A percentile compares a stretch with the other conserved stretches of the same genome.
Conservation (phyloP, 106 monocot genomes). For the Acorus gramineus region DNA sequence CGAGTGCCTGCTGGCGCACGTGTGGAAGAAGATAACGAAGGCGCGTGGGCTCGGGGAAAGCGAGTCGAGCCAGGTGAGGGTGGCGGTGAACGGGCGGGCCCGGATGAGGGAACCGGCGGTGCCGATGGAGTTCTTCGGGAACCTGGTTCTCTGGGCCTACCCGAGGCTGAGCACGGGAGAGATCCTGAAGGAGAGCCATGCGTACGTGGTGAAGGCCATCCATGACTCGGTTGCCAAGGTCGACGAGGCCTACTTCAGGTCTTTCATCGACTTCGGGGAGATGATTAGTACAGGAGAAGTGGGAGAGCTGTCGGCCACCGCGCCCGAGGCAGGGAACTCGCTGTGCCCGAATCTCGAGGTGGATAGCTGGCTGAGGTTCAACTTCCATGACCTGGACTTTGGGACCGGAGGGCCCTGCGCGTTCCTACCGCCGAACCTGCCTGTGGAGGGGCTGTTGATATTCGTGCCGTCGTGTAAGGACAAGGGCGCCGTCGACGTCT, state of each 20-base stretch:
- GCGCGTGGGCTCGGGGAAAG: conserved; percentile 2
- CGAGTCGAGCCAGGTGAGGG: conserved; percentile 1
- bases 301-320: background rate
- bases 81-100: conserved; percentile 11
- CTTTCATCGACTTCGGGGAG: conserved; percentile 14
- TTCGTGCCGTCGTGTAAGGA: background rate
- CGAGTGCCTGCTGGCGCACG: background rate
- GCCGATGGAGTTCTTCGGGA: conserved; percentile 5
- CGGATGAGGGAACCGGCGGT: conserved; percentile 4
- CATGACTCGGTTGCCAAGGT: background rate
- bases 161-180: conserved; percentile 7
- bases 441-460: conserved; percentile 7
- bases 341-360: conserved; percentile 9
- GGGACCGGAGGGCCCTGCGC: conserved; percentile 1
- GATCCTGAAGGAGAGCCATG: conserved; percentile 1
- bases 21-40: conserved; percentile 11
- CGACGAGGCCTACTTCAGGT: conserved; percentile 10
- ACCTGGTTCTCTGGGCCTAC: background rate
- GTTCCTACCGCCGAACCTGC: background rate
- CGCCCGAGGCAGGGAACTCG: background rate
- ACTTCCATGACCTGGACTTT: conserved; percentile 8
- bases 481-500: conserved; percentile 5
- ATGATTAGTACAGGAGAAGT: background rate
- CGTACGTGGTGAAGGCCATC: conserved; percentile 3
- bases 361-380: conserved; percentile 8